Base-by-base conservation (phyloP, 495 filamentous ascomycete genomes). In the Xylona heveae region DNA sequence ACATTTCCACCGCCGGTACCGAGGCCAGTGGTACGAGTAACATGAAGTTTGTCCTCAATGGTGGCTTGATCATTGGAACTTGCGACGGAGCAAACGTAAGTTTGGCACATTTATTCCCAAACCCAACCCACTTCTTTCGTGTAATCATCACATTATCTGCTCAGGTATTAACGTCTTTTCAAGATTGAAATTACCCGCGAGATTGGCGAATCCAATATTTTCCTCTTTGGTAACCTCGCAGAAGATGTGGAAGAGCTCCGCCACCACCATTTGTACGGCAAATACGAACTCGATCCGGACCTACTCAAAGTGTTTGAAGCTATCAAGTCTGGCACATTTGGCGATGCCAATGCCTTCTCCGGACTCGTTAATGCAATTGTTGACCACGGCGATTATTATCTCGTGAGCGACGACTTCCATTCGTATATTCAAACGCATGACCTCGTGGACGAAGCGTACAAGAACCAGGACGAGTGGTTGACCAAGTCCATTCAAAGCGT, bases 21-120 rank as follows among this genome's bases (percentile, higher is more conserved):
- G 88, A 97, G 34, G 68, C 62, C 8, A 67, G 56, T 35, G 62
- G 61, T 12, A 74, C 63, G 0, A 69, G 64, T 34, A 95, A 95
- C 67, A 97, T 97, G 88, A 97, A 97, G 51, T 97, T 97, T 45
- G 85, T 93, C 8, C 60, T 97, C 42, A 97, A 95, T 44, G 88
- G 88, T 36, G 88, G 88, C 25, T 57, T 97, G 35, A 90, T 97
- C 39, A 95, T 97, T 35, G 88, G 88, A 47, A 97, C 88, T 23
- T 93, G 83, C 50, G 88, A 97, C 45, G 88, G 88, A 46, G 88
- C 88, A 35, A 97, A 97, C 41, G 83, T 91, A 62, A 65, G 74
- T 61, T 28, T n/a, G n/a, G n/a, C n/a, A n/a, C n/a, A n/a, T n/a
- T n/a, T n/a, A n/a, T n/a, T n/a, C n/a, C n/a, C n/a, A n/a, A n/a